phyloP scores from a whole-genome alignment of 495 filamentous ascomycete species.

The Copromyces sp. region DNA sequence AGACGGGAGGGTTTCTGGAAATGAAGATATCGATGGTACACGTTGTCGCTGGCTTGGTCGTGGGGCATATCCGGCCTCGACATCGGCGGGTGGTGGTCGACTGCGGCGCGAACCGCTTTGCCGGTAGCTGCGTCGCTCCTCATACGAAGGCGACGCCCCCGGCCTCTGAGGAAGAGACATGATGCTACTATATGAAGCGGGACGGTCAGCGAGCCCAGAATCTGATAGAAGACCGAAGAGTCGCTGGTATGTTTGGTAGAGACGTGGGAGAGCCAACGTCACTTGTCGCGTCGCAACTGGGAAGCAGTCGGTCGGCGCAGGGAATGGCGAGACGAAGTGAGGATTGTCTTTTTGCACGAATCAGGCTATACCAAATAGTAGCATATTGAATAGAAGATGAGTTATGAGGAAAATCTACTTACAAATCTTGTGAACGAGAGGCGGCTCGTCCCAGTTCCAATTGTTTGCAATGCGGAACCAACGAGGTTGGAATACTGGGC shows the following conservation, averaged over 20 bases:
- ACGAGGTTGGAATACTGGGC: constrained; percentile 11
- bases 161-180: constrained; percentile 66
- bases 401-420: constrained; percentile 10
- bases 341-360: background rate
- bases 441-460: constrained; percentile 7
- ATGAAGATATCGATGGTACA: constrained; percentile 39
- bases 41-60: constrained; percentile 33
- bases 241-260: background rate
- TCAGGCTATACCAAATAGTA: background rate
- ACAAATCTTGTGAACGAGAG: constrained; percentile 14
- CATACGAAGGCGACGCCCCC: constrained; percentile 47
- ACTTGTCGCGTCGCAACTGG: background rate
- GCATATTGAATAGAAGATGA: background rate
- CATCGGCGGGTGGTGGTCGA: constrained; percentile 48
- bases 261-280: background rate
- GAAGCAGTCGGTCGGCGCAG: background rate
- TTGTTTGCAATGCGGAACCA: constrained; percentile 1
- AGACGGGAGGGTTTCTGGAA: constrained; percentile 38
- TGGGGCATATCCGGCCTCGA: constrained; percentile 49
- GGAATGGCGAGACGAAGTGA: background rate
- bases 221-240: background rate
- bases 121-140: constrained; percentile 50
- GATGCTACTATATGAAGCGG: constrained; percentile 11
- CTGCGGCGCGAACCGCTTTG: constrained; percentile 36
- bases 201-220: constrained; percentile 13